Base-by-base conservation (phyloP, 2,329 filamentous ascomycete genomes). In the Xylariaceae sp. region DNA sequence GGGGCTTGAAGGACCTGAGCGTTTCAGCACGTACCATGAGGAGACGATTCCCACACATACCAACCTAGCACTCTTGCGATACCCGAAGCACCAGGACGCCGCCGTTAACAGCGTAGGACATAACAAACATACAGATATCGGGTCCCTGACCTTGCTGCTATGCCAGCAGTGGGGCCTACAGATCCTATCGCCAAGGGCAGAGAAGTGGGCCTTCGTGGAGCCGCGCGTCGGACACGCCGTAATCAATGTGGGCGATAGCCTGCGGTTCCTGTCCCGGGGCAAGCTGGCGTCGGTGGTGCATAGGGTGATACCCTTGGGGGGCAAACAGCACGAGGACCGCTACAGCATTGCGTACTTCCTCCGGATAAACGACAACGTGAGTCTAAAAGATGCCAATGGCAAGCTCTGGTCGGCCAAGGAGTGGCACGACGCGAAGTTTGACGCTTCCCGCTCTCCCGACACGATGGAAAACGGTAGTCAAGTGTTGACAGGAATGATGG, bases 121-220 rank as follows among this genome's bases (percentile, higher is more conserved):
- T 67, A 73, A 79, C 67, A 79, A 78, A 68, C 79, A 82, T 70
- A 82, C 80, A 15, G 80, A 83, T 68, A 76, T 81, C 64, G 76
- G 78, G 62, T 75, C 75, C 7, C 67, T 82, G 21, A 82, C 80
- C 2, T 66, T 82, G 35, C 73, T 83, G 35, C 81, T 82, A 72
- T 74, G 70, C 61, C 73, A 78, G 65, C 74, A 81, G 67, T 79
- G 77, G 76, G 81, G 81, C 6, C 75, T 84, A 8, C 81, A 84
- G 66, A 74, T 82, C 53, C n/a, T 23, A 16, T 33, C 35, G 7
- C 23, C n/a, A 9, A 2, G 7, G 26, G 36, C 35, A 5, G 6
- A 26, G 4, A 20, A 24, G 9, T 41, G 35, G 42, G 29, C 16
- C 7, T 48, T n/a, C 24, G 11, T 53, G 4, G 18, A 32, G 42